phyloP scores from a whole-genome alignment of 1,284 basidiomycete species.

The Papiliotrema flavescens region DNA sequence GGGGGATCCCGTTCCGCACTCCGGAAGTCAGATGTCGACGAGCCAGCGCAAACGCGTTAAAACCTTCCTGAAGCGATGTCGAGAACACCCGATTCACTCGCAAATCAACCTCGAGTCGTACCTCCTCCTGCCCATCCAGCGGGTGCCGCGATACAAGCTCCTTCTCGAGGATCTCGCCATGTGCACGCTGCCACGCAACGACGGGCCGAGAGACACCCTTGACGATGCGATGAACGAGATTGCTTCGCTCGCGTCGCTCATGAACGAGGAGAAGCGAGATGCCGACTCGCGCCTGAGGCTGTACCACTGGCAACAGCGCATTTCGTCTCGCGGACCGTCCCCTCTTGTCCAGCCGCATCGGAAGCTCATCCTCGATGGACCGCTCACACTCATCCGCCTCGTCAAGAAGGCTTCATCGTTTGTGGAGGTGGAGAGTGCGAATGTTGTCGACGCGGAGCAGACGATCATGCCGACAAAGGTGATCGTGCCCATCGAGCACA shows the following conservation, averaged over 20 bases:
- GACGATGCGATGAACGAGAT: constrained; percentile 82
- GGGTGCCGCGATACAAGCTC: constrained; percentile 91
- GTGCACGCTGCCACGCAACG: constrained; percentile 73
- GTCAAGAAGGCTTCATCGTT: constrained; percentile 83
- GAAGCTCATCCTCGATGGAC: constrained; percentile 84
- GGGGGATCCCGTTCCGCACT: constrained; percentile 27
- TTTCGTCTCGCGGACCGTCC: constrained; percentile 85
- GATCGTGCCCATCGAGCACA: constrained; percentile 80
- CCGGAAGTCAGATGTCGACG: constrained; percentile 54
- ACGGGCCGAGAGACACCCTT: constrained; percentile 67
- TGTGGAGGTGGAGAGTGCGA: constrained; percentile 59
- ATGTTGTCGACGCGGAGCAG: constrained; percentile 27
- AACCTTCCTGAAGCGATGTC: constrained; percentile 73
- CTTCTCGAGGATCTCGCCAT: constrained; percentile 79
- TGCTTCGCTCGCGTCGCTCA: constrained; percentile 77
- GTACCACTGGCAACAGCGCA: constrained; percentile 84
- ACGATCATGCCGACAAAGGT: constrained; percentile 52
- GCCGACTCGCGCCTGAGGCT: constrained; percentile 82
- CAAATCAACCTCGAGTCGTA: constrained; percentile 96
- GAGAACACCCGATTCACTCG: constrained; percentile 82
- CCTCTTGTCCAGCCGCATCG: constrained; percentile 97
- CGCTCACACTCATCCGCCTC: constrained; percentile 74
- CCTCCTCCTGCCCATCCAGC: constrained; percentile 88
- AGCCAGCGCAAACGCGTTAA: constrained; percentile 83
- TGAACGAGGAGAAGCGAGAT: constrained; percentile 96